Conservation (phyloP, 2,329 filamentous ascomycete species). For the Diplocarpon mali region DNA sequence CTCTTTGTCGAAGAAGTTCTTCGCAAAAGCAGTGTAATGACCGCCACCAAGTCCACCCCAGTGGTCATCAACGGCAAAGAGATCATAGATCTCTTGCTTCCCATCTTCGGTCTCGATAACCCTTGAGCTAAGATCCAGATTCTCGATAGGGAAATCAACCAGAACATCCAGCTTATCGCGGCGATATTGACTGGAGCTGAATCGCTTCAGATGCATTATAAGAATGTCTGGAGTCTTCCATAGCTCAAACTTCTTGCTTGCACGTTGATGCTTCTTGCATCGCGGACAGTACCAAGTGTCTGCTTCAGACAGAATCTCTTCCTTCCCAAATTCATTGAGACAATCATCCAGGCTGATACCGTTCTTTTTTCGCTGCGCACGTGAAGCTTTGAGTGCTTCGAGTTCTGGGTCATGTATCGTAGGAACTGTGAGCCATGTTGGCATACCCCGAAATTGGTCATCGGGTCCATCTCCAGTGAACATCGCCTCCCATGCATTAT, state of each 20-base stretch:
- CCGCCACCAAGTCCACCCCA: conserved; percentile 88
- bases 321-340: conserved; percentile 86
- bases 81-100: conserved; percentile 77
- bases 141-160: conserved; percentile 85
- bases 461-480: conserved; percentile 40
- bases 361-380: conserved; percentile 54
- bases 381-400: conserved; percentile 48
- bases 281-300: conserved; percentile 97
- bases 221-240: conserved; percentile 96
- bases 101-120: conserved; percentile 72
- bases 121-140: conserved; percentile 68
- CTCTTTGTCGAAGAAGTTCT: conserved; percentile 76
- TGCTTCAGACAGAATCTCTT: conserved; percentile 85
- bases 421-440: conserved; percentile 36
- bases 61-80: conserved; percentile 94
- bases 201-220: conserved; percentile 89
- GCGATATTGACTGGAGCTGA: conserved; percentile 72
- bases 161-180: conserved; percentile 85
- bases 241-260: conserved; percentile 91
- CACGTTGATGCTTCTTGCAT: conserved; percentile 86
- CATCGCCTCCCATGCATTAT: conserved; percentile 56
- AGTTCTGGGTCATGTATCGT: conserved; percentile 53
- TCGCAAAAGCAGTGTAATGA: conserved; percentile 90
- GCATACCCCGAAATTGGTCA: conserved; percentile 26
- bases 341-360: conserved; percentile 85